These are phyloP conservation scores for Apiospora koreana DNA, from an alignment of 2,329 filamentous ascomycete species.

Conservation along the genomic window DNA sequence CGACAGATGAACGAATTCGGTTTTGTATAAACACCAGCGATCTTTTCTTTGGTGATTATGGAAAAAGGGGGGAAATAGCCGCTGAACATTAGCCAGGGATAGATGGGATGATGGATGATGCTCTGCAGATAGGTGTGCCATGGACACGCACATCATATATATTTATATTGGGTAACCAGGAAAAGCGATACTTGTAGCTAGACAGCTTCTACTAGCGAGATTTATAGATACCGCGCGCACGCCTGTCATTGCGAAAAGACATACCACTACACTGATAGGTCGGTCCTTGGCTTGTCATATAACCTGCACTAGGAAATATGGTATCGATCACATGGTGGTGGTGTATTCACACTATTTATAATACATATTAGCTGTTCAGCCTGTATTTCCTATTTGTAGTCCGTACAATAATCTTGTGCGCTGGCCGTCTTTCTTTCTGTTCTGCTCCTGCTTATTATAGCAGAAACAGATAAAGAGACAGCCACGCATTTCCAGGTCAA, in stretches of 20 bases:
- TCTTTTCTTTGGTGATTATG: neutral
- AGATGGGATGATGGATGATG: neutral
- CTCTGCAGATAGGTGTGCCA: neutral
- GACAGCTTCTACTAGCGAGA: neutral
- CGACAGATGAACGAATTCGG: neutral
- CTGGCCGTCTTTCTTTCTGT: neutral
- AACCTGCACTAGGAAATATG: neutral
- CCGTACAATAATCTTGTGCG: neutral
- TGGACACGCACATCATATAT: neutral
- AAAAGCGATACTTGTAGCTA: neutral
- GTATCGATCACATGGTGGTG: neutral
- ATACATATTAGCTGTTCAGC: neutral
- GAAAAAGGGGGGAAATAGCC: neutral
- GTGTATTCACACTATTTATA: neutral
- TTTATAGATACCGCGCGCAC: neutral
- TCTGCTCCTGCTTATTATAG: neutral
- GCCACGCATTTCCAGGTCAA: neutral
- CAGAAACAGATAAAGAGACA: neutral
- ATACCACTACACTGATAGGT: neutral
- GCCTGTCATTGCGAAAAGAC: neutral
- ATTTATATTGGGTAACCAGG: neutral
- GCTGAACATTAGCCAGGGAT: neutral
- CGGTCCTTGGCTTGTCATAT: neutral
- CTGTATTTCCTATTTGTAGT: neutral
- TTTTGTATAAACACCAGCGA: slow-evolving; percentile 3